Evolutionary conservation across 257 asterid species (phyloP), one percentile per base, ranked within the genome.

Genomic region (Rauvolfia tetraphylla): DNA sequence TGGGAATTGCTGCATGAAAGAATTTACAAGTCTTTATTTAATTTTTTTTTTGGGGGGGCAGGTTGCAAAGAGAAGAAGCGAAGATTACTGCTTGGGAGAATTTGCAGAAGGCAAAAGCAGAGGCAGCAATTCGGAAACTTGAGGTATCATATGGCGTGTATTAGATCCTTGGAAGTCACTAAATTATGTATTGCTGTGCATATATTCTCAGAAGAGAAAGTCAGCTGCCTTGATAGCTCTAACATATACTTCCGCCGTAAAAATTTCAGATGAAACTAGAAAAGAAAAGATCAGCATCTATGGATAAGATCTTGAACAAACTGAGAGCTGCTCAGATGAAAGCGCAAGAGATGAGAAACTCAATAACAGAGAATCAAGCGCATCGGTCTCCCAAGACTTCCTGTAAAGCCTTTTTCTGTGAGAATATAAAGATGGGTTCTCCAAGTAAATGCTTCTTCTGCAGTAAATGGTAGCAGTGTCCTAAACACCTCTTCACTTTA

Each of bases 261-360:
- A 27, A 57, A 4, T 3, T 54, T 59, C 86, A 92, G 97, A 87
- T 92, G 93, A 89, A 89, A 78, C 87, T 92, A 14, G 96, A 90
- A 79, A 92, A 85, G 85, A 89, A 82, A 82, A 86, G 95, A 82
- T 88, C 92, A 1, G 80, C 89, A 15, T 89, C 92, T 13, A 86
- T 89, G 93, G 93, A 92, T 79, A 90, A 85, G 78, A 89, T 92
- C 69, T 69, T 83, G 83, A 89, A 86, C 81, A 88, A 85, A 85
- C 85, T 92, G 58, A 83, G 83, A 82, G 79, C 74, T 22, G 90
- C 91, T 0, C 87, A 88, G 85, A 74, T 68, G 72, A 93, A 86
- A 83, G 96, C 96, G 0, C 85, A 85, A 83, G 86, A 78, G 29
- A 87, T 86, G 96, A 89, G 97, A 78, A 84, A 83, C 80, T 82